These are phyloP conservation scores for Exophiala phaeomuriformis DNA, from an alignment of 2,329 filamentous ascomycete species.

Conservation along the genomic window DNA sequence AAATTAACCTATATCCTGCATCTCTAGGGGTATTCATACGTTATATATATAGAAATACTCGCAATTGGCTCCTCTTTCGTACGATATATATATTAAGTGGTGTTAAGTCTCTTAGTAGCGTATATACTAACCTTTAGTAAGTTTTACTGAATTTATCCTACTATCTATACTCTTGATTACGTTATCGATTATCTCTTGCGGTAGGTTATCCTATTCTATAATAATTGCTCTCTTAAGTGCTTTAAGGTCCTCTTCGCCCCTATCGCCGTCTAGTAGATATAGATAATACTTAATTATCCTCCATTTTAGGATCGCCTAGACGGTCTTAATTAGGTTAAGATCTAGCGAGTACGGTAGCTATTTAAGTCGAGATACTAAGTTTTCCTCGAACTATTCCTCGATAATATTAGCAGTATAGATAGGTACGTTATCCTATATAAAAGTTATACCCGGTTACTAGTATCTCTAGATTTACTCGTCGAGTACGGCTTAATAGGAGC, in stretches of 20 bases:
- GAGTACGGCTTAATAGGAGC: neutral
- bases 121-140: no score
- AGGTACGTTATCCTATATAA: neutral
- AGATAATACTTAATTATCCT: neutral
- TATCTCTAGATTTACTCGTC: neutral
- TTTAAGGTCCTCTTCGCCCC: neutral
- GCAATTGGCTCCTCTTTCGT: no score
- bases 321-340: no score
- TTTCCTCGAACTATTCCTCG: neutral
- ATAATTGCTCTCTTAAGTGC: neutral
- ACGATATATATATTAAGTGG: no score
- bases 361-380: neutral
- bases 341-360: neutral
- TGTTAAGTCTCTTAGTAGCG: no score
- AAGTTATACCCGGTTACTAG: neutral
- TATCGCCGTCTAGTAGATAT: neutral
- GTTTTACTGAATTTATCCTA: neutral
- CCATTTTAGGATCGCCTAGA: neutral
- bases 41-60: no score
- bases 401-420: no score
- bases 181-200: neutral
- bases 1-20: no score
- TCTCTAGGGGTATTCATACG: no score
- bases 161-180: neutral
- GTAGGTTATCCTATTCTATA: neutral